Evolutionary conservation across 2,329 filamentous ascomycete genomes (phyloP).

Genomic region (Penicillium sp.): DNA sequence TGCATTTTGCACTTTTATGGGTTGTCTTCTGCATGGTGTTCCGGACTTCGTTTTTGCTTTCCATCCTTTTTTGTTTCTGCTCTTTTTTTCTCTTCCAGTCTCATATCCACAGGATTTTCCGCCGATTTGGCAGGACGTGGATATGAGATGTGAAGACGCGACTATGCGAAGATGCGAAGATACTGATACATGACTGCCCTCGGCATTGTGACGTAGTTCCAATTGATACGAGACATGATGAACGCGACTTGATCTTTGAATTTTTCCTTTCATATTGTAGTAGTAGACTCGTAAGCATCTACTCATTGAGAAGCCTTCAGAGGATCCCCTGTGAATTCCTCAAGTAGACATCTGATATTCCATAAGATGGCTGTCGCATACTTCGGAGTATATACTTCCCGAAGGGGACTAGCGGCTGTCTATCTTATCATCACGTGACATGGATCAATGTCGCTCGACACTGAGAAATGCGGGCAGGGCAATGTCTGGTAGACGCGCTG

Average conservation of each 20-base stretch:
- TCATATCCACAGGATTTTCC: neutral
- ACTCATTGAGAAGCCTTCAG: no score
- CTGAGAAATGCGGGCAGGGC: slow-evolving; percentile 19
- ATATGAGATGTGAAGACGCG: slow-evolving; percentile 3
- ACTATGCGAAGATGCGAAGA: slow-evolving; percentile 1
- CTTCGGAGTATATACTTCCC: neutral
- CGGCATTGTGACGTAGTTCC: slow-evolving; percentile 8
- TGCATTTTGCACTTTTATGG: slow-evolving; percentile 15
- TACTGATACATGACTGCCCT: slow-evolving; percentile 11
- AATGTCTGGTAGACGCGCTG: slow-evolving; percentile 25
- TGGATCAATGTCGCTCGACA: slow-evolving; percentile 1
- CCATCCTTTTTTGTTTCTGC: slow-evolving; percentile 12
- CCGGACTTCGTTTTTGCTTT: slow-evolving; percentile 14
- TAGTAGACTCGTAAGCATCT: no score
- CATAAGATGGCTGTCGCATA: neutral
- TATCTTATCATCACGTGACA: slow-evolving; percentile 28
- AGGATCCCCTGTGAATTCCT: no score
- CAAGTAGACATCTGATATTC: no score
- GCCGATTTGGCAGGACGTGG: neutral
- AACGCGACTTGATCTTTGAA: neutral
- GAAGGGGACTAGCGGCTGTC: neutral
- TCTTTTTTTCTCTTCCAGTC: slow-evolving; percentile 16
- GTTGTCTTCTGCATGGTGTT: slow-evolving; percentile 28
- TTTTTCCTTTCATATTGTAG: no score
- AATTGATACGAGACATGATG: slow-evolving; percentile 13